These are phyloP conservation scores for Malbranchea cinnamomea DNA, from an alignment of 2,329 filamentous ascomycete genomes.

Conservation along the genomic window DNA sequence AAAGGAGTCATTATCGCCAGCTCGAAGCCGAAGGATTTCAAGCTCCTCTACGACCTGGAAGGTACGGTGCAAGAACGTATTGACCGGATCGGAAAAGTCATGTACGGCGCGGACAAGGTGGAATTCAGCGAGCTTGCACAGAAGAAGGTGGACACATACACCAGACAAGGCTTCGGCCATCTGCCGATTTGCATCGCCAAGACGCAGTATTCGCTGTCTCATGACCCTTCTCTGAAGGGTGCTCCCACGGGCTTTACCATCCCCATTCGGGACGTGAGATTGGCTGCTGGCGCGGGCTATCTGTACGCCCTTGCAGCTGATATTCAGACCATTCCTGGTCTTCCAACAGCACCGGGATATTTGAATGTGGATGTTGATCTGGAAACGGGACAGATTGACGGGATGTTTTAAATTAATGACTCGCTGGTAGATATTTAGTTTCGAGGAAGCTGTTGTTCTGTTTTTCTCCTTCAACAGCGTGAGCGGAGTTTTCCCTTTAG, in stretches of 20 bases:
- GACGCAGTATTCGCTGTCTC: slow-evolving; percentile 92
- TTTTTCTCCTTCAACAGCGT: no score
- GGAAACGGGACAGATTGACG: slow-evolving; percentile 73
- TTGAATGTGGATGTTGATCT: slow-evolving; percentile 75
- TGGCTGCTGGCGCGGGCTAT: slow-evolving; percentile 90
- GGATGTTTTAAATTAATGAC: slow-evolving; percentile 64
- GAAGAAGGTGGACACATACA: slow-evolving; percentile 93
- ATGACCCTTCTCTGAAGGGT: slow-evolving; percentile 87
- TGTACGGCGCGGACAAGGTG: slow-evolving; percentile 85
- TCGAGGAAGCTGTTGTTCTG: no score
- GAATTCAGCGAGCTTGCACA: slow-evolving; percentile 90
- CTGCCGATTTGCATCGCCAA: slow-evolving; percentile 94
- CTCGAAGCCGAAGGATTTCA: slow-evolving; percentile 73
- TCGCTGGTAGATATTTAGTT: no score
- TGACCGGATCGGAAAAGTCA: slow-evolving; percentile 73
- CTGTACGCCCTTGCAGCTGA: slow-evolving; percentile 89
- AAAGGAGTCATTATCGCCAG: slow-evolving; percentile 72
- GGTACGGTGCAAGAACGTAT: slow-evolving; percentile 77
- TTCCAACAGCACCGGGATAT: slow-evolving; percentile 90
- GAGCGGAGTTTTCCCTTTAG: no score
- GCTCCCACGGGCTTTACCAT: slow-evolving; percentile 89
- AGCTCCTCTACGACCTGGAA: slow-evolving; percentile 69
- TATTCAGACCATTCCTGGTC: slow-evolving; percentile 92
- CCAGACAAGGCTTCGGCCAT: slow-evolving; percentile 78
- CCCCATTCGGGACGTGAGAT: slow-evolving; percentile 81